A percentile compares a stretch with the other conserved stretches of the same genome.
Conservation (phyloP, 2,329 filamentous ascomycete species). For the Cytospora mali region DNA sequence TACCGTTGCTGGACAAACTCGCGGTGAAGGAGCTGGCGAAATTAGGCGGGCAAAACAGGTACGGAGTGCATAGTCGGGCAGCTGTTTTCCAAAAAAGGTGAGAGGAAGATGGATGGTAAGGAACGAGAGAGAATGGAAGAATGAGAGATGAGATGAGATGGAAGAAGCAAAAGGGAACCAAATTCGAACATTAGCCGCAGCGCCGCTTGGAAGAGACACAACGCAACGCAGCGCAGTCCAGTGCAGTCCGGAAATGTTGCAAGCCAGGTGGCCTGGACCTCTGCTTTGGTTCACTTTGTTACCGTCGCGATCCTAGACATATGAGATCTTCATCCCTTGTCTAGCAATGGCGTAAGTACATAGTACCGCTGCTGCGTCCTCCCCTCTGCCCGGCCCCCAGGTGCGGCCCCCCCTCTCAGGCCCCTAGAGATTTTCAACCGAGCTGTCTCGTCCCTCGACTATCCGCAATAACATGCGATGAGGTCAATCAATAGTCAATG, state of each 20-base stretch:
- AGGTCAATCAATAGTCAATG: neutral
- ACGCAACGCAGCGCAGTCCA: slow-evolving; percentile 8
- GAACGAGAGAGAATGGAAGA: neutral
- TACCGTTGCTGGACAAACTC: neutral
- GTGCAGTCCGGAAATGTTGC: neutral
- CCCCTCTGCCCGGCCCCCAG: neutral
- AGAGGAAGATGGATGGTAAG: neutral
- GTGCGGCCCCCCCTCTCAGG: too few species aligned
- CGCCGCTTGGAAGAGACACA: slow-evolving; percentile 4
- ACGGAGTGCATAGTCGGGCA: neutral
- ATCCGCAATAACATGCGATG: neutral
- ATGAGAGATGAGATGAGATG: neutral
- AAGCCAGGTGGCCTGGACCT: slow-evolving; percentile 9
- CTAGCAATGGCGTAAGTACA: slow-evolving; percentile 7
- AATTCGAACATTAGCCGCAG: slow-evolving; percentile 7
- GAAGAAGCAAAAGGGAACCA: neutral
- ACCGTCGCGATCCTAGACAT: slow-evolving; percentile 21
- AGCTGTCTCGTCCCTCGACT: neutral
- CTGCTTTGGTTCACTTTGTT: slow-evolving; percentile 12
- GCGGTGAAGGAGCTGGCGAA: slow-evolving; percentile 4
- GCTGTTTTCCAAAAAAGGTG: slow-evolving; percentile 6
- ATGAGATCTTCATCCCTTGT: slow-evolving; percentile 15
- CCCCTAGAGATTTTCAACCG: neutral
- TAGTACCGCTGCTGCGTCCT: neutral
- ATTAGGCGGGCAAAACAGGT: neutral